Percentiles rank a stretch among this genome's conserved stretches.
These are phyloP conservation scores for Nephromyces sp. DNA, from an alignment of 169 alveolate species.

Conservation along the genomic window DNA sequence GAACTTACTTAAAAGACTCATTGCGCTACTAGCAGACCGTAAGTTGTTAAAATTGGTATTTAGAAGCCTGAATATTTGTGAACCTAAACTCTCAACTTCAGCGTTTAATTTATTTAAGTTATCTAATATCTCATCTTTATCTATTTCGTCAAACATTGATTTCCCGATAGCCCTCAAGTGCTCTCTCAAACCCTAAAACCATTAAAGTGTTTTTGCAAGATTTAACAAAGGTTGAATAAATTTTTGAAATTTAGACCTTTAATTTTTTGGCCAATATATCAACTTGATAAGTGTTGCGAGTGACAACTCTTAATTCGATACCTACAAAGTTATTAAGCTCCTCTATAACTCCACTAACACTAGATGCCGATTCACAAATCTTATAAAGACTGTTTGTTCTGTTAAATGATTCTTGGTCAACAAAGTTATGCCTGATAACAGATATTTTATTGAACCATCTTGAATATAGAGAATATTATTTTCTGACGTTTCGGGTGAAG, in stretches of 20 bases:
- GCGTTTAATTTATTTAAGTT: neutral
- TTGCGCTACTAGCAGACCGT: neutral
- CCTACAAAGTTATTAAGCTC: neutral
- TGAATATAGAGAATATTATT: neutral
- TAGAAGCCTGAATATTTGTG: neutral
- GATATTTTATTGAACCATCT: neutral
- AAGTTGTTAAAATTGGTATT: neutral
- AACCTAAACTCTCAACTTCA: neutral
- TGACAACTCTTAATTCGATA: neutral
- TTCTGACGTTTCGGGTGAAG: neutral
- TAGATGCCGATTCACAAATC: neutral
- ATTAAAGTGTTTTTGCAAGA: neutral
- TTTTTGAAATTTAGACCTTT: neutral
- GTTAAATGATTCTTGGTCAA: neutral
- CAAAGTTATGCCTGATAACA: neutral
- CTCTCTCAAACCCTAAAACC: neutral
- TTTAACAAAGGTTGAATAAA: neutral
- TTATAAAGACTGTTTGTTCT: neutral
- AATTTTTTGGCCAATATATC: neutral
- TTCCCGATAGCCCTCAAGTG: neutral
- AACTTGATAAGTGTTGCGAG: neutral
- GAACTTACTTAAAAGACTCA: neutral
- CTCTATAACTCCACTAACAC: neutral
- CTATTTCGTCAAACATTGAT: neutral
- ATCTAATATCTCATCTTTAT: neutral